phyloP scores from a whole-genome alignment of 2,329 filamentous ascomycete species.

The Aspergillus sp. region DNA sequence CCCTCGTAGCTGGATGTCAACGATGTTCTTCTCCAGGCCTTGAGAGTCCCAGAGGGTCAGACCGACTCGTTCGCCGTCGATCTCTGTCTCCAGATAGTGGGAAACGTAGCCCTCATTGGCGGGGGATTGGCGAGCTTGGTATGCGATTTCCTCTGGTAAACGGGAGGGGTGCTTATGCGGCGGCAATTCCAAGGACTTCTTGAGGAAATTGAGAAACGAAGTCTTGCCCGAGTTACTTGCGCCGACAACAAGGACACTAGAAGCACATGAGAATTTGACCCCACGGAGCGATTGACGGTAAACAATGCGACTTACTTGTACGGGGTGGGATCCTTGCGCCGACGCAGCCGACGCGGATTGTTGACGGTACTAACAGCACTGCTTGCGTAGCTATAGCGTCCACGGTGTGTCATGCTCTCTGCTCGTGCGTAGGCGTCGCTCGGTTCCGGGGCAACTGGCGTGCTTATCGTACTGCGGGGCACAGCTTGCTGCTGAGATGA shows the following conservation, averaged over 20 bases:
- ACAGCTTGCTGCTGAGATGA: conserved; percentile 28
- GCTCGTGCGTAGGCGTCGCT: conserved; percentile 76
- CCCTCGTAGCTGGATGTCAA: conserved; percentile 89
- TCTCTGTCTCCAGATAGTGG: conserved; percentile 90
- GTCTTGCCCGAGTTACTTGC: conserved; percentile 89
- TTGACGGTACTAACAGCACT: conserved; percentile 89
- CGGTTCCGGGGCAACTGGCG: conserved; percentile 44
- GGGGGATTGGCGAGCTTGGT: conserved; percentile 57
- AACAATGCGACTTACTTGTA: conserved; percentile 77
- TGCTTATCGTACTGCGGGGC: conserved; percentile 28
- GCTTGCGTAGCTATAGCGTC: conserved; percentile 94
- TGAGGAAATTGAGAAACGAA: conserved; percentile 94
- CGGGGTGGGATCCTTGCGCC: conserved; percentile 94
- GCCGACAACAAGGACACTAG: conserved; percentile 85
- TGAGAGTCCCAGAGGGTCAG: conserved; percentile 96
- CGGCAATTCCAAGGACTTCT: conserved; percentile 80
- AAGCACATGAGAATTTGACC: conserved; percentile 9
- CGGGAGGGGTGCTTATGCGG: conserved; percentile 68
- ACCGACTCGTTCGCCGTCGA: conserved; percentile 87
- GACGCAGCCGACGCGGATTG: conserved; percentile 84
- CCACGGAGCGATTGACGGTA: not conserved
- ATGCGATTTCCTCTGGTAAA: conserved; percentile 59
- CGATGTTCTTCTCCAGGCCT: conserved; percentile 89
- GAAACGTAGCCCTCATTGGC: conserved; percentile 71
- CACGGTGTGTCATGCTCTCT: conserved; percentile 95